Conservation (phyloP, 2,329 filamentous ascomycete genomes). For the Chrysosporium keratinophilum region DNA sequence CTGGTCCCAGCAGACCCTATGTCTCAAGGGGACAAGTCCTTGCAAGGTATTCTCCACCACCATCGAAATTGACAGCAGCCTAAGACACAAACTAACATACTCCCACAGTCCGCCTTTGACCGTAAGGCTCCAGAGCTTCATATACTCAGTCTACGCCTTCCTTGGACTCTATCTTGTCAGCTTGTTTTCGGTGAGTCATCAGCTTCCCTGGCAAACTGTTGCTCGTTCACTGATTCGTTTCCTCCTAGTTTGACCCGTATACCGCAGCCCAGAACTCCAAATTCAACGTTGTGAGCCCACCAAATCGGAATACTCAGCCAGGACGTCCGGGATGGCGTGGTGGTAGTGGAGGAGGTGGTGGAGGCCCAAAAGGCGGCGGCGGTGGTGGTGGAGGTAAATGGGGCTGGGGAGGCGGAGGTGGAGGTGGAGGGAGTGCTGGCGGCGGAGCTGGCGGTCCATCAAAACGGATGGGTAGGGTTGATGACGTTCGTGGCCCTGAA, state of each 20-base stretch:
- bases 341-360: conserved; percentile 17
- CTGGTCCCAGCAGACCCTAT: conserved; percentile 23
- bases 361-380: conserved; percentile 18
- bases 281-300: conserved; percentile 35
- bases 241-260: conserved; percentile 36
- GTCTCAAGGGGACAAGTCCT: conserved; percentile 34
- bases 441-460: conserved; percentile 20
- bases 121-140: conserved; percentile 33
- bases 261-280: conserved; percentile 36
- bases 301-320: conserved; percentile 20
- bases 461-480: conserved; percentile 36
- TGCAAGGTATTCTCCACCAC: conserved; percentile 23
- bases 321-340: conserved; percentile 16
- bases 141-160: conserved; percentile 38
- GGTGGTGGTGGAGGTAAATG: conserved; percentile 24
- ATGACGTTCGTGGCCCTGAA: conserved; percentile 41
- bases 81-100: background rate
- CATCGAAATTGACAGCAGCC: background rate
- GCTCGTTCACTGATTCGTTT: conserved; percentile 1
- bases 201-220: background rate
- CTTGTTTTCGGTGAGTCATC: conserved; percentile 37
- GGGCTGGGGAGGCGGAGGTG: conserved; percentile 15
- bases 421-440: conserved; percentile 12
- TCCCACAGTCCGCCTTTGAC: conserved; percentile 35
- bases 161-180: conserved; percentile 41